Percentiles rank a stretch among this genome's conserved stretches.
These are phyloP conservation scores for Stropharia rugosoannulata DNA, from an alignment of 768 basidiomycete genomes.

Conservation along the genomic window DNA sequence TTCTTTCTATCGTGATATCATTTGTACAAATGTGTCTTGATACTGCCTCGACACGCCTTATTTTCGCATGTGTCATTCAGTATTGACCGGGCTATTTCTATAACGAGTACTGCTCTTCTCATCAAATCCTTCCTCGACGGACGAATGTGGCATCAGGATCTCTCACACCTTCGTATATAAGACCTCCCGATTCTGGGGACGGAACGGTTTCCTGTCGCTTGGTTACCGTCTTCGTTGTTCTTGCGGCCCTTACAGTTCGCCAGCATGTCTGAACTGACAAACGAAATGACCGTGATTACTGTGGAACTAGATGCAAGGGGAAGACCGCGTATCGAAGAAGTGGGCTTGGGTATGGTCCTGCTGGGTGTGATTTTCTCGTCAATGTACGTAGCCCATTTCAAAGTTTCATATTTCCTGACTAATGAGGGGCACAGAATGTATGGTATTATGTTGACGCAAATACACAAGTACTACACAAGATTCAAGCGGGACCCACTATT, in stretches of 20 bases:
- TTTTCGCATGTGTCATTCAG: too few relatives aligned
- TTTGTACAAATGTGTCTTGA: too few relatives aligned
- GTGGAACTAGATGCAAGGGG: background rate
- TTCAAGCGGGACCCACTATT: slow-evolving; percentile 26
- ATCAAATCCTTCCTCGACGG: too few relatives aligned
- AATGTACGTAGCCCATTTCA: slow-evolving; percentile 17
- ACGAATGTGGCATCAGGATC: too few relatives aligned
- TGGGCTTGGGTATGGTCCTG: slow-evolving; percentile 33
- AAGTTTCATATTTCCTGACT: background rate
- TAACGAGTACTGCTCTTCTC: too few relatives aligned
- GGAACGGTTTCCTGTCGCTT: too few relatives aligned
- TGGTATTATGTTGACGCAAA: slow-evolving; percentile 30
- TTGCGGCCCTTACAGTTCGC: background rate
- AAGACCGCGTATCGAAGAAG: slow-evolving; percentile 20
- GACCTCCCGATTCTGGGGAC: too few relatives aligned
- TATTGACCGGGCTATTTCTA: too few relatives aligned
- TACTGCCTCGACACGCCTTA: too few relatives aligned
- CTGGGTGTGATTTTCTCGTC: slow-evolving; percentile 31
- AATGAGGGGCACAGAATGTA: slow-evolving; percentile 23
- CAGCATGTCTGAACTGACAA: background rate
- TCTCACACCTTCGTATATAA: too few relatives aligned
- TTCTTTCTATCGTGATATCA: too few relatives aligned
- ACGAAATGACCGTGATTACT: background rate
- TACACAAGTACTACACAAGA: slow-evolving; percentile 31
- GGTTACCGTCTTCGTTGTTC: background rate